Evolutionary conservation across 202 grass and related monocot genomes (phyloP).

Genomic region (Cymbopogon flexuosus): DNA sequence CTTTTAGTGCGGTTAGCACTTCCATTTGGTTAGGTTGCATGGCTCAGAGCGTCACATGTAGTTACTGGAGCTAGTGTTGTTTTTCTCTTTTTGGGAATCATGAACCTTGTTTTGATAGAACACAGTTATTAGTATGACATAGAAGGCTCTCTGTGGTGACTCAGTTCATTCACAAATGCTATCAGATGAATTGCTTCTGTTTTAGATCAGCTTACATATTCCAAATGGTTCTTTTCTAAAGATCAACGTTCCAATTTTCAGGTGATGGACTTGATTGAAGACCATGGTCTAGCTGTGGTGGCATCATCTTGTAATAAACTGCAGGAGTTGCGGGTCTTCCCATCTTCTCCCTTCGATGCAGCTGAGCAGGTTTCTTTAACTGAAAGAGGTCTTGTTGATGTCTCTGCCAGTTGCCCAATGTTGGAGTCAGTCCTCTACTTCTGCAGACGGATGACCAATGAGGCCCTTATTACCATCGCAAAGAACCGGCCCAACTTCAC

Average conservation of each 20-base stretch:
- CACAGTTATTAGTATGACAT: not conserved
- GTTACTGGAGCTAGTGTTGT: not conserved
- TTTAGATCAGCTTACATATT: not conserved
- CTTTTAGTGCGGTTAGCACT: not conserved
- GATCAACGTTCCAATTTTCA: conserved; percentile 24
- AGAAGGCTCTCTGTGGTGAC: too few relatives aligned
- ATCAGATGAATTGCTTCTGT: not conserved
- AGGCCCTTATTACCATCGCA: conserved; percentile 61
- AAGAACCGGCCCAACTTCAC: conserved; percentile 70
- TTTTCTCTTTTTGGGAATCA: not conserved
- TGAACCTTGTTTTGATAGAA: conserved; percentile 2
- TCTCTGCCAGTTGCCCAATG: conserved; percentile 65
- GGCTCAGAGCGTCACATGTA: not conserved
- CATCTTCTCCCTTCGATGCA: conserved; percentile 43
- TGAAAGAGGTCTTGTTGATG: conserved; percentile 64
- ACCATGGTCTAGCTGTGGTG: conserved; percentile 58
- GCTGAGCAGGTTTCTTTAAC: conserved; percentile 44
- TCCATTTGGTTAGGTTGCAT: not conserved
- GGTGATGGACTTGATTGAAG: conserved; percentile 73
- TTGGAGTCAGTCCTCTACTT: conserved; percentile 73
- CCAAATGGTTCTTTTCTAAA: not conserved
- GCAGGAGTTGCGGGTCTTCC: conserved; percentile 73
- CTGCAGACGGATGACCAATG: conserved; percentile 72
- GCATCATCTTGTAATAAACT: conserved; percentile 75
- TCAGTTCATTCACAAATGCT: too few relatives aligned